Evolutionary conservation across 2,329 filamentous ascomycete genomes (phyloP), one percentile per base, ranked within the genome.

Genomic region (Aspergillus carbonarius): DNA sequence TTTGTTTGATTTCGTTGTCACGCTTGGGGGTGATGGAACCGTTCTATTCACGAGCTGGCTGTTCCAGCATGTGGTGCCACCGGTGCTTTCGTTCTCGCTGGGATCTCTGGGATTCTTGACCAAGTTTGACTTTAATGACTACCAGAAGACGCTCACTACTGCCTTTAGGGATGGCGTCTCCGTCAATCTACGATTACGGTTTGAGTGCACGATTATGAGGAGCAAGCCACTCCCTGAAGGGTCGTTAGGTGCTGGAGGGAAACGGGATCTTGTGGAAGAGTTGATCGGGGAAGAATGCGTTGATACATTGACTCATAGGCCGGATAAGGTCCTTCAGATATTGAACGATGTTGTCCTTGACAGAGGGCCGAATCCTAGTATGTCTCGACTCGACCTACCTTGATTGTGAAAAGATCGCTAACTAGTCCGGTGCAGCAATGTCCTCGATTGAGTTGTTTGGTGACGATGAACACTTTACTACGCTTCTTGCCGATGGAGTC

Each of bases 291-390:
- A 93, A 70, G 91, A 93, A 77, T 86, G 85, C 49, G 91, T 93
- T 47, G 90, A 96, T 67, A 87, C 90, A 66, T 86, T 88, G 65
- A 98, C 93, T 0, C 95, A 98, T 78, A 84, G 81, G 42, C 93
- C 93, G 0, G 91, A 95, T 67, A 86, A 87, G 39, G 93, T 90
- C 1, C 92, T 88, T 73, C 91, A 96, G 74, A 96, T 98, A 58
- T 79, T 99, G 62, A 99, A 99, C 69, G 95, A 99, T 73, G 87
- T 98, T n/a, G 93, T 99, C 8, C 86, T 98, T 30, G 95, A 99
- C 70, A 85, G 95, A 17, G 95, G 95, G 0, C 95, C 95, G 6
- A 97, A 96, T 74, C 87, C 93, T 47, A 96, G 89, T 92, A 79
- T 79, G 88, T 81, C n/a, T 81, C 40, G 18, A 44, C 23, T 17